A percentile compares a stretch with the other conserved stretches of the same genome.
Evolutionary conservation across 495 filamentous ascomycete species (phyloP).

Genomic region (Articulospora tetracladia): DNA sequence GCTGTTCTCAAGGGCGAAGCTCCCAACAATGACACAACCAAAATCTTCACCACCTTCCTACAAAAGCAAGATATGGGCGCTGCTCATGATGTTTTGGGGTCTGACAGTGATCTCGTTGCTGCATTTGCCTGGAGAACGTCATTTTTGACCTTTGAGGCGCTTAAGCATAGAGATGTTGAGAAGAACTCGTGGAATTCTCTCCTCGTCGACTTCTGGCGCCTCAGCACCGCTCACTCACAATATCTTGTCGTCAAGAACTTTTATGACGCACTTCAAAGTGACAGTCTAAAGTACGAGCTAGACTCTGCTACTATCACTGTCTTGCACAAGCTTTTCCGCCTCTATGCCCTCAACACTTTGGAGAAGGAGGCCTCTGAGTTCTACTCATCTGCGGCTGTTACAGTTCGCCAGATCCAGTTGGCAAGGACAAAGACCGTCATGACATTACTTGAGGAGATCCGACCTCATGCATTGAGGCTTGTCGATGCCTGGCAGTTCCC

Average conservation of each 20-base stretch:
- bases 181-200: constrained; percentile 68
- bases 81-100: constrained; percentile 61
- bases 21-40: constrained; percentile 26
- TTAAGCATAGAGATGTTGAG: constrained; percentile 66
- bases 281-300: constrained; percentile 37
- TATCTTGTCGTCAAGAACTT: constrained; percentile 70
- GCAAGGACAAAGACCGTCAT: constrained; percentile 54
- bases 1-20: constrained; percentile 51
- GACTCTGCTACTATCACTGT: constrained; percentile 47
- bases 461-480: constrained; percentile 61
- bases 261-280: constrained; percentile 57
- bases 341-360: constrained; percentile 61
- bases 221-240: constrained; percentile 64
- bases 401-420: constrained; percentile 60
- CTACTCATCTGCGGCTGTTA: constrained; percentile 58
- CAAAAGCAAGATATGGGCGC: constrained; percentile 59
- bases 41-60: constrained; percentile 55
- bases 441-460: constrained; percentile 60
- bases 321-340: constrained; percentile 60
- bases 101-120: constrained; percentile 58
- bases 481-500: constrained; percentile 67
- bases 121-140: constrained; percentile 70
- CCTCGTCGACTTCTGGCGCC: constrained; percentile 69
- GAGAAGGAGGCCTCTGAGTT: constrained; percentile 65
- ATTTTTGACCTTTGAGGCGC: constrained; percentile 65